phyloP scores from a whole-genome alignment of 2,329 filamentous ascomycete species.

The Hymenoscyphus fraxineus region DNA sequence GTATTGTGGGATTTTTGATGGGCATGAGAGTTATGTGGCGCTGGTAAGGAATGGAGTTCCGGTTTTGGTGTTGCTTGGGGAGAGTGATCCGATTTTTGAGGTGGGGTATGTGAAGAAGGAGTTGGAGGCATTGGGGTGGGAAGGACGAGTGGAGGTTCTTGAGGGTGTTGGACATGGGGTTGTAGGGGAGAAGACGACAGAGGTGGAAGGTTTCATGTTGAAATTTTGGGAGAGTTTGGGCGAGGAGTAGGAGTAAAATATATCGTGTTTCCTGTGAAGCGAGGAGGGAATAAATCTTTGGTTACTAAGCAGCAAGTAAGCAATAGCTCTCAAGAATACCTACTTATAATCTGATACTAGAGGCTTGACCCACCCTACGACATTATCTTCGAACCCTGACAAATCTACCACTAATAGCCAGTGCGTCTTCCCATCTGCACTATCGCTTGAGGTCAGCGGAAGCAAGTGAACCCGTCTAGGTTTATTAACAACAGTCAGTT shows the following conservation, averaged over 20 bases:
- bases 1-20: conserved; percentile 37
- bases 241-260: neutral
- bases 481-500: too few relatives aligned
- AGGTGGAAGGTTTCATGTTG: conserved; percentile 10
- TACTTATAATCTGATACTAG: too few relatives aligned
- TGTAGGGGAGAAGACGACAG: conserved; percentile 30
- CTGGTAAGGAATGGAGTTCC: conserved; percentile 19
- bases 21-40: neutral
- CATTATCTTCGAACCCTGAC: too few relatives aligned
- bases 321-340: too few relatives aligned
- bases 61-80: neutral
- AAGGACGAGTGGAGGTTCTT: conserved; percentile 37
- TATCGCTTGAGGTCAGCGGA: too few relatives aligned
- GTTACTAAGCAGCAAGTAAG: too few relatives aligned
- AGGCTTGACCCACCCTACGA: too few relatives aligned
- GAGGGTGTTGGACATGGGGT: conserved; percentile 39
- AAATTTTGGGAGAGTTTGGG: conserved; percentile 28
- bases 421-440: too few relatives aligned
- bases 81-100: neutral
- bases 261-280: too few relatives aligned
- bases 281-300: too few relatives aligned
- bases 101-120: conserved; percentile 28
- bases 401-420: too few relatives aligned
- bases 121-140: conserved; percentile 33
- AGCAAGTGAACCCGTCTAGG: too few relatives aligned